Evolutionary conservation across 1,139 yeast genomes (phyloP).

Genomic region (Lodderomyces orthopsilosis): DNA sequence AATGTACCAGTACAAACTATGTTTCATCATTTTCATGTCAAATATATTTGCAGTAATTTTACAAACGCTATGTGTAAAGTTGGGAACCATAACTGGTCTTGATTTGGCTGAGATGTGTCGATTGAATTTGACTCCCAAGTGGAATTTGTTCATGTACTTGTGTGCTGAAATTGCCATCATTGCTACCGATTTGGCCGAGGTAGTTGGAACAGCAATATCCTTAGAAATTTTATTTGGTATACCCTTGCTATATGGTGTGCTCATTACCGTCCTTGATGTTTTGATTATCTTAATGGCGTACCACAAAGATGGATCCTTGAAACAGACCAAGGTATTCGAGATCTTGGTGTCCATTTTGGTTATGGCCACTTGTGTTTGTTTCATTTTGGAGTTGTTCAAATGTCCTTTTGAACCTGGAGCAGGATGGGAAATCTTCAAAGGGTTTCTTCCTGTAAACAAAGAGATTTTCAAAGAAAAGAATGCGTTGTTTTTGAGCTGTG

Average conservation of each 20-base stretch:
- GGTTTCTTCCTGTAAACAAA: constrained; percentile 55
- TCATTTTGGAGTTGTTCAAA: constrained; percentile 57
- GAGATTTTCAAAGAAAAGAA: constrained; percentile 52
- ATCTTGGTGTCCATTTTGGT: constrained; percentile 62
- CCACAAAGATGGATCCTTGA: constrained; percentile 67
- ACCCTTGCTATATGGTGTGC: constrained; percentile 65
- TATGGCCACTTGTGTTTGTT: constrained; percentile 63
- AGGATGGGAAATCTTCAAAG: constrained; percentile 41
- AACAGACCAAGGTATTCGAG: constrained; percentile 65
- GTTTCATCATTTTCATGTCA: constrained; percentile 62
- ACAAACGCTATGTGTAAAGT: constrained; percentile 68
- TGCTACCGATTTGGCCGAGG: constrained; percentile 81
- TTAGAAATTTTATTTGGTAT: constrained; percentile 65
- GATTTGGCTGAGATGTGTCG: constrained; percentile 78
- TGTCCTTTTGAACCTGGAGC: constrained; percentile 41
- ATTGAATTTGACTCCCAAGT: constrained; percentile 53
- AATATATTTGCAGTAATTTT: constrained; percentile 70
- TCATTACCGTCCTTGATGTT: constrained; percentile 71
- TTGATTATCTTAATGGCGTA: constrained; percentile 65
- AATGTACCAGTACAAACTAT: constrained; percentile 59
- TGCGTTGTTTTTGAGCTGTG: constrained; percentile 65
- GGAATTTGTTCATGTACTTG: constrained; percentile 56
- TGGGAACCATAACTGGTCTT: constrained; percentile 76
- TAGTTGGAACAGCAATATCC: constrained; percentile 77
- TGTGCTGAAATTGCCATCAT: constrained; percentile 74